These are phyloP conservation scores for Pleomassaria siparia DNA, from an alignment of 2,329 filamentous ascomycete genomes.

Conservation along the genomic window DNA sequence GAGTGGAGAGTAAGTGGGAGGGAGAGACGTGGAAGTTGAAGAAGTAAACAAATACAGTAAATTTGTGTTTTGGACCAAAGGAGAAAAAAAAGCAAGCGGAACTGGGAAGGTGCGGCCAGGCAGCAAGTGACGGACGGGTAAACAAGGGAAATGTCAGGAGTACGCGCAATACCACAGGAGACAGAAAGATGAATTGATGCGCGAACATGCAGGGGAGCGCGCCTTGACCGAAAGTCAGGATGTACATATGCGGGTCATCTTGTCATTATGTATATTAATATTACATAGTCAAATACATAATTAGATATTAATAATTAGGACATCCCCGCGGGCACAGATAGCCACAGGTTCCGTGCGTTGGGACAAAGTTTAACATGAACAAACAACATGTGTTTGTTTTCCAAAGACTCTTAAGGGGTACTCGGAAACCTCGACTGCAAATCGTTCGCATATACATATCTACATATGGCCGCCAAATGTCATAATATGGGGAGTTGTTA, in stretches of 20 bases:
- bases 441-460: no score
- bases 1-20: neutral
- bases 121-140: slow-evolving; percentile 19
- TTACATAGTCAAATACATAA: no score
- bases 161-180: neutral
- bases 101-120: slow-evolving; percentile 38
- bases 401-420: no score
- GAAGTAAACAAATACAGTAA: slow-evolving; percentile 3
- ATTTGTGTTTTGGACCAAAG: neutral
- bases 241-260: neutral
- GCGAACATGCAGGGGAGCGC: slow-evolving; percentile 4
- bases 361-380: no score
- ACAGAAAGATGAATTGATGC: slow-evolving; percentile 4
- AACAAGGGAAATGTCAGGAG: slow-evolving; percentile 5
- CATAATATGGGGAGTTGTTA: no score
- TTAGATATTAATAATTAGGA: no score
- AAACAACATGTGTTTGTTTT: no score
- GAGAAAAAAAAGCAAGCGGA: slow-evolving; percentile 26
- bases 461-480: no score
- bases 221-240: neutral
- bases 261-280: no score
- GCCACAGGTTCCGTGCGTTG: no score
- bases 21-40: neutral
- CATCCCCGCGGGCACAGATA: no score
- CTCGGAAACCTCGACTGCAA: no score